phyloP scores from a whole-genome alignment of 805 yeast species.

The Wickerhamiella qilinensis region DNA sequence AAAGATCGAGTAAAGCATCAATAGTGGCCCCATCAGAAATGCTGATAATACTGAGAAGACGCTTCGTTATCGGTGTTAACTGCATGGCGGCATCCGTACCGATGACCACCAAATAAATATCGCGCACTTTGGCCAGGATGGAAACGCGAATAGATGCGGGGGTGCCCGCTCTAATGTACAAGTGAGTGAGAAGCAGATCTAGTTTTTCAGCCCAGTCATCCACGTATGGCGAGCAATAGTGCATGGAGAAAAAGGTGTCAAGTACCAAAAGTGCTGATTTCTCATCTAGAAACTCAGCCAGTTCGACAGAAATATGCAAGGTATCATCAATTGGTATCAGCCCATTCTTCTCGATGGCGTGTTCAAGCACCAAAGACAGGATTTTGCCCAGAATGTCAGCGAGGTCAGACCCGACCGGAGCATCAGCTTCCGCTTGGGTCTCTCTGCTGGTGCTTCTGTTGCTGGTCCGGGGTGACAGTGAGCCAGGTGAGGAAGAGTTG shows the following conservation, averaged over 20 bases:
- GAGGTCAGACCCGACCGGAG: background rate
- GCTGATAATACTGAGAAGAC: conserved; percentile 6
- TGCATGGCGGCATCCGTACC: conserved; percentile 7
- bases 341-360: conserved; percentile 17
- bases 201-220: conserved; percentile 37
- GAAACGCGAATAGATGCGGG: conserved; percentile 18
- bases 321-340: conserved; percentile 22
- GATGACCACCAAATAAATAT: conserved; percentile 15
- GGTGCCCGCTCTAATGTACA: conserved; percentile 21
- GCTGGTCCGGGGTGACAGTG: background rate
- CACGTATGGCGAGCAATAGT: conserved; percentile 37
- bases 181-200: conserved; percentile 28
- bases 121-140: conserved; percentile 19
- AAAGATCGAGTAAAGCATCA: conserved; percentile 5
- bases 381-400: conserved; percentile 1
- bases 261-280: conserved; percentile 30
- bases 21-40: conserved; percentile 6
- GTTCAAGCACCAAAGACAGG: conserved; percentile 15
- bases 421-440: background rate
- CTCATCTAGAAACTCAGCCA: conserved; percentile 23
- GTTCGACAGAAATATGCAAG: conserved; percentile 13
- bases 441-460: background rate
- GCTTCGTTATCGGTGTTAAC: conserved; percentile 6
- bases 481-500: background rate
- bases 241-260: conserved; percentile 31